A percentile compares a stretch with the other conserved stretches of the same genome.
Conservation (phyloP, 2,329 filamentous ascomycete genomes). For the Fusarium dlaminii region DNA sequence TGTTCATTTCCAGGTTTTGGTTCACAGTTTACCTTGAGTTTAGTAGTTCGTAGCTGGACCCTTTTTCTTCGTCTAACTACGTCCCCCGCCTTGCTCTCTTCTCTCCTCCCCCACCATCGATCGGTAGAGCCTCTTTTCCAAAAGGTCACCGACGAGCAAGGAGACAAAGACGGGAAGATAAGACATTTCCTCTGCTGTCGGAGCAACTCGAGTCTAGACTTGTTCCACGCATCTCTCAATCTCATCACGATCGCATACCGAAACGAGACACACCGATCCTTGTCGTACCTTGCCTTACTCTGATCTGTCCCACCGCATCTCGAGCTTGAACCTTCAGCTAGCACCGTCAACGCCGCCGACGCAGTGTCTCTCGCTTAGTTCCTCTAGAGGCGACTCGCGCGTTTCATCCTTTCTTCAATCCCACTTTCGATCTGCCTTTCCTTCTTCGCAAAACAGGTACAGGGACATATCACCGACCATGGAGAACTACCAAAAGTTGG, state of each 20-base stretch:
- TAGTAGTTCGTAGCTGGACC: background rate
- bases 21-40: background rate
- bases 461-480: slow-evolving; percentile 56
- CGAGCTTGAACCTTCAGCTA: background rate
- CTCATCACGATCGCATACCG: background rate
- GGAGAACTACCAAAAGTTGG: slow-evolving; percentile 97
- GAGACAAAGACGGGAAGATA: background rate
- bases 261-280: slow-evolving; percentile 21
- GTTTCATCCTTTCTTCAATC: slow-evolving; percentile 17
- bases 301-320: background rate
- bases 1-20: background rate
- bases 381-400: slow-evolving; percentile 3
- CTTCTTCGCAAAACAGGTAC: slow-evolving; percentile 9
- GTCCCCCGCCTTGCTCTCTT: slow-evolving; percentile 11
- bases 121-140: slow-evolving; percentile 9
- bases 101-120: slow-evolving; percentile 19
- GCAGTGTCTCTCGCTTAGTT: slow-evolving; percentile 30
- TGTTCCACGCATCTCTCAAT: background rate
- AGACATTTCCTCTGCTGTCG: slow-evolving; percentile 8
- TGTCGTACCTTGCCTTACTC: background rate
- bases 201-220: slow-evolving; percentile 6
- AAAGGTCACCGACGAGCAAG: background rate
- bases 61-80: slow-evolving; percentile 13
- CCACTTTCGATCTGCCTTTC: slow-evolving; percentile 7
- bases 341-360: slow-evolving; percentile 22